Base-by-base conservation (phyloP, 179 eudicot species). In the Beta corolliflora region DNA sequence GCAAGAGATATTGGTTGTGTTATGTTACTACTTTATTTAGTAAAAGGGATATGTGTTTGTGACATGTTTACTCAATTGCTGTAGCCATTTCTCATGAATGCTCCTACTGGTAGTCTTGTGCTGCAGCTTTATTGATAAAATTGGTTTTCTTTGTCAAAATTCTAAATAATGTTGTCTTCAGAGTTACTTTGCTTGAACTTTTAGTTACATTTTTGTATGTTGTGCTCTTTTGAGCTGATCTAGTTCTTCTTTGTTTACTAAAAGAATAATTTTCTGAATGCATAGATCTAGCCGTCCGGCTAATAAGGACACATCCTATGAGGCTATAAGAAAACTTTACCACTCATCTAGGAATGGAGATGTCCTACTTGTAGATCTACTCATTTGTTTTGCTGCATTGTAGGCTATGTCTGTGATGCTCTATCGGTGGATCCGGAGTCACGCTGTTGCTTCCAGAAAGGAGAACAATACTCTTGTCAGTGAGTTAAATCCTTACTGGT, bases 391-490 rank as follows among this genome's bases (percentile, higher is more conserved):
- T 63, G 60, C 56, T 79, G 54, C 23, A 52, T 84, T 87, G 84
- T 82, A 94, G 99, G 99, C 71, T 88, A 88, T 86, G 97, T 93
- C 46, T 97, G 99, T 81, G 93, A 95, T 93, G 92, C 98, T 68
- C 80, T 94, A 59, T 93, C 98, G 31, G 79, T 94, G 71, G 91
- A 93, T 86, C 90, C 97, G 2, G 86, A 84, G 71, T 92, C 97
- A 80, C 90, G 92, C 76, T 97, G 99, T 87, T 97, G 99, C 85
- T 91, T 90, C 74, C 82, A 50, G 41, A 90, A 85, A 84, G 93
- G 92, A 84, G 94, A 90, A 59, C 93, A 90, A 81, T 97, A 89
- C 88, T 90, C 95, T 94, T 97, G 99, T 91, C 94, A 90, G 97
- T 94, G 94, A 94, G 98, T 93, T 90, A 75, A 86, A 72, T 86